Evolutionary conservation across 345 rosid species (phyloP), one percentile per base, ranked within the genome.

Genomic region (Murraya koenigii): DNA sequence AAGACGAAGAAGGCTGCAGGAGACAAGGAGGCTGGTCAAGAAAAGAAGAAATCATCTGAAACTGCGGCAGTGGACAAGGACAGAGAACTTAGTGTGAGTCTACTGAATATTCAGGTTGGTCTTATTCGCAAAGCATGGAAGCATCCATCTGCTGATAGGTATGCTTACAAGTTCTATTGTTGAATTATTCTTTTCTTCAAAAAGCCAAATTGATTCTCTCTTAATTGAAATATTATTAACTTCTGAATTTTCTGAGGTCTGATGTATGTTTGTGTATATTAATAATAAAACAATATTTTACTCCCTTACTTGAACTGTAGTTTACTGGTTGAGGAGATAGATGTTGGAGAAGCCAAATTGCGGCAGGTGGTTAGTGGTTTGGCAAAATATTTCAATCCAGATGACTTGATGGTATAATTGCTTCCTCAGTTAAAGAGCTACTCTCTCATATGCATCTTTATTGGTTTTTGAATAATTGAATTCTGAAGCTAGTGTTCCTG

Each of bases 111-210:
- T 74, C 96, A 88, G 80, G 99, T 96, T 80, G 98, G 99, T 75
- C 89, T 90, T 52, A 90, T 93, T 74, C 86, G 91, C 81, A 95
- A 93, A 84, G 94, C 97, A 74, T 91, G 94, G 97, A 96, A 96
- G 78, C 99, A 96, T 83, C 98, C 99, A 15, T 94, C 98, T 19
- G 99, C 99, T 8, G 99, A 96, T 84, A 96, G 98, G 99, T 94
- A 86, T 74, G 75, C 76, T 71, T 79, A 78, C 75, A 66, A 77
- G 75, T 64, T 58, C 59, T 77, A 71, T 19, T 79, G 32, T 80
- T 44, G 49, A 44, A 13, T 44, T 13, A 44, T 44, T 78, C 66
- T 28, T 32, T 66, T 66, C 78, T 36, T 26, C 64, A 14, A n/a
- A 23, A 26, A 17, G 15, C 64, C 33, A 9, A 47, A 11, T 19